These are phyloP conservation scores for Aristolochia contorta DNA, from an alignment of 164 flowering plant genomes.

Conservation along the genomic window DNA sequence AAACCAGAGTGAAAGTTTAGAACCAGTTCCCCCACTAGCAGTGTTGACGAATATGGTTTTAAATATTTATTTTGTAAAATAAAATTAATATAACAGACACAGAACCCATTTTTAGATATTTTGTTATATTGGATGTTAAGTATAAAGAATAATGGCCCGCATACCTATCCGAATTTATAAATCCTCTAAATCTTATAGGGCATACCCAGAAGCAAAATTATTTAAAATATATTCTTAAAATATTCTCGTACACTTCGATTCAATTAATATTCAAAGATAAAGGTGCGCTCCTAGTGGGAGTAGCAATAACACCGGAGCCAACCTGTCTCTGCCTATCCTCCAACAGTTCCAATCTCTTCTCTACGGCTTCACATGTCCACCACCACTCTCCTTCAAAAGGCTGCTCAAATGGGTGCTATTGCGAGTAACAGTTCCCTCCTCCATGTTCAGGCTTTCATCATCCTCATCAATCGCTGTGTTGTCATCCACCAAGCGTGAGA, in stretches of 20 bases:
- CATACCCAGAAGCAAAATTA: too few species aligned
- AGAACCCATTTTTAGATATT: too few species aligned
- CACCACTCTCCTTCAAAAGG: conserved; percentile 68
- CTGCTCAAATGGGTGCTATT: conserved; percentile 62
- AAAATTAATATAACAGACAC: too few species aligned
- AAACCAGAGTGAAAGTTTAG: conserved; percentile 20
- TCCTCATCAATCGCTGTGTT: conserved; percentile 19
- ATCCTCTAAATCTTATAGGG: too few species aligned
- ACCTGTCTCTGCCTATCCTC: conserved; percentile 10
- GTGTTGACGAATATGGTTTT: too few species aligned
- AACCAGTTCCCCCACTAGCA: conserved; percentile 8
- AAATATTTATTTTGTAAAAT: too few species aligned
- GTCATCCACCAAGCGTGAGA: conserved; percentile 12
- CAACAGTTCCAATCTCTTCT: conserved; percentile 4
- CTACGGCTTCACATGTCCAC: conserved; percentile 50
- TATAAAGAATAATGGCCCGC: too few species aligned
- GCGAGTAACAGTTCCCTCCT: conserved; percentile 45
- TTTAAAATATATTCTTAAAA: too few species aligned
- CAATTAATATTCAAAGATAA: too few species aligned
- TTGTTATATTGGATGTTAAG: too few species aligned
- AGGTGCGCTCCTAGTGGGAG: conserved; percentile 7
- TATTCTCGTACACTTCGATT: too few species aligned
- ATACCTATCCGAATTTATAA: too few species aligned
- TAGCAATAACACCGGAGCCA: conserved; percentile 4
- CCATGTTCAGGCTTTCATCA: conserved; percentile 15